phyloP scores from a whole-genome alignment of 176 grass and related monocot species.

The Elaeis guineensis region DNA sequence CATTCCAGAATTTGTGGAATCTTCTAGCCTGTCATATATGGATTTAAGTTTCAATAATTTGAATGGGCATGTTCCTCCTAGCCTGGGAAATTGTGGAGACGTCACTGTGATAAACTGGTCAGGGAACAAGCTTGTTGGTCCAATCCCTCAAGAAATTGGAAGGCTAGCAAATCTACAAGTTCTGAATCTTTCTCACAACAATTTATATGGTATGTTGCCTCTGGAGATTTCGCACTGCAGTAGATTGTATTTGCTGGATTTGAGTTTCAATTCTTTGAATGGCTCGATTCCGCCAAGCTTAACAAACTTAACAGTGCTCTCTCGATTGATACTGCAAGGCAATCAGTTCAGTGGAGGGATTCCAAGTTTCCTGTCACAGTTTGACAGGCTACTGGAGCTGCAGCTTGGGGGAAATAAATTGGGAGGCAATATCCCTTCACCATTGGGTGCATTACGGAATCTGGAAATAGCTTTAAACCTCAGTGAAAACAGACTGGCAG shows the following conservation, averaged over 20 bases:
- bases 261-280: conserved; percentile 79
- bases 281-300: conserved; percentile 31
- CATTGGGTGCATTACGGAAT: conserved; percentile 39
- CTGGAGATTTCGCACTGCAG: conserved; percentile 48
- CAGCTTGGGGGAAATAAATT: conserved; percentile 69
- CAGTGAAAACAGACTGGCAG: conserved; percentile 46
- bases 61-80: conserved; percentile 44
- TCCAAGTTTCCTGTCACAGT: conserved; percentile 34
- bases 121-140: conserved; percentile 41
- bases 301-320: conserved; percentile 40
- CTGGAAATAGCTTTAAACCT: conserved; percentile 48
- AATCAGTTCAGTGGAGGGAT: conserved; percentile 58
- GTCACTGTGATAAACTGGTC: conserved; percentile 50
- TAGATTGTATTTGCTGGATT: conserved; percentile 40
- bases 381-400: conserved; percentile 46
- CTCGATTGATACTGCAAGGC: conserved; percentile 39
- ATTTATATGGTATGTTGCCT: conserved; percentile 42
- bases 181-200: conserved; percentile 54
- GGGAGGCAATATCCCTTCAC: conserved; percentile 49
- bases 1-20: conserved; percentile 36
- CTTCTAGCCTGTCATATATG: conserved; percentile 27
- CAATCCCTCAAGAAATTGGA: conserved; percentile 43
- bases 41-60: conserved; percentile 47
- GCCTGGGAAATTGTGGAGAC: conserved; percentile 36
- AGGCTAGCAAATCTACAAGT: conserved; percentile 28